Percentiles rank a stretch among this genome's conserved stretches.
Evolutionary conservation across 768 basidiomycete genomes (phyloP).

Genomic region (Podaxis rugospora): DNA sequence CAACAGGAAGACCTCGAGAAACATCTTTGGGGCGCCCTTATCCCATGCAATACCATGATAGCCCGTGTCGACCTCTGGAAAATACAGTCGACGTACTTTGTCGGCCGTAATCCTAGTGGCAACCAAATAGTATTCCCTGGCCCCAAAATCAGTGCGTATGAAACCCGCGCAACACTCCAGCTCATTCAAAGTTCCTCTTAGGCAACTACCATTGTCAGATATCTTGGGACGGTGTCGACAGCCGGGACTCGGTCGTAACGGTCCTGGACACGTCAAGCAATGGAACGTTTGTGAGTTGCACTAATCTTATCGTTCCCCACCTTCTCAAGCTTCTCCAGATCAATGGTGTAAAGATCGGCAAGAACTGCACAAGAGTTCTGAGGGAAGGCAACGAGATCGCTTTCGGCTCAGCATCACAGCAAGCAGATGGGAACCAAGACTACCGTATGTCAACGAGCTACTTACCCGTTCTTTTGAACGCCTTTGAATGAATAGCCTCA

Average conservation of each 20-base stretch:
- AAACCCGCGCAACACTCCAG: not conserved
- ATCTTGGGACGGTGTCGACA: slow-evolving; percentile 52
- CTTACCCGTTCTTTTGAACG: not conserved
- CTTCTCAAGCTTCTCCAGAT: slow-evolving; percentile 37
- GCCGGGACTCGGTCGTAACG: slow-evolving; percentile 34
- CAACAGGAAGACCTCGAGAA: slow-evolving; percentile 24
- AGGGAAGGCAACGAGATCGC: slow-evolving; percentile 84
- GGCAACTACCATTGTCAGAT: slow-evolving; percentile 58
- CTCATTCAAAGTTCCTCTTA: slow-evolving; percentile 17
- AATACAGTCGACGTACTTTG: slow-evolving; percentile 37
- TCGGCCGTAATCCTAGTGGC: slow-evolving; percentile 50
- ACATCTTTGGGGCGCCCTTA: slow-evolving; percentile 69
- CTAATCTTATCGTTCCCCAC: not conserved
- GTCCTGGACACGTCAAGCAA: slow-evolving; percentile 64
- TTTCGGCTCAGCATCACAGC: slow-evolving; percentile 60
- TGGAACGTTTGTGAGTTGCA: slow-evolving; percentile 59
- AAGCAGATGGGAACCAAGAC: slow-evolving; percentile 51
- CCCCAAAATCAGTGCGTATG: slow-evolving; percentile 66
- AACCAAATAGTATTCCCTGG: slow-evolving; percentile 60
- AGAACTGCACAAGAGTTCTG: slow-evolving; percentile 49
- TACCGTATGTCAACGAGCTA: slow-evolving; percentile 50
- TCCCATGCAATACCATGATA: slow-evolving; percentile 52
- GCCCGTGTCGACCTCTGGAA: slow-evolving; percentile 62
- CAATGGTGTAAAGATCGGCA: slow-evolving; percentile 62
- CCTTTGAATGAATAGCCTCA: not conserved